These are phyloP conservation scores for Phytophthora brassicae DNA, from an alignment of 352 stramenopile genomes.

Conservation along the genomic window DNA sequence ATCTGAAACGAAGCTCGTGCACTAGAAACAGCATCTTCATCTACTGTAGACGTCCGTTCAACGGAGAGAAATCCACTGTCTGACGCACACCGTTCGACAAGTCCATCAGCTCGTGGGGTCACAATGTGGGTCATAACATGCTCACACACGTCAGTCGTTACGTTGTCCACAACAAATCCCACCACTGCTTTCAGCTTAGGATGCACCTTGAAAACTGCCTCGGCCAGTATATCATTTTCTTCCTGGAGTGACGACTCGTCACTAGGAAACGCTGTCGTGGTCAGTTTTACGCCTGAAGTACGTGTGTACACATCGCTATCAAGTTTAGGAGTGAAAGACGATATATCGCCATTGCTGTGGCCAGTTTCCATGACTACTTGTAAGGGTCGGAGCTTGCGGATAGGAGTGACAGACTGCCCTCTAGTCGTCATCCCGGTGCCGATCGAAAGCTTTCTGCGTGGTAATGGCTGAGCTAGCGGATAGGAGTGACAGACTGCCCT, in stretches of 20 bases:
- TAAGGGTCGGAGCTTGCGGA: constrained; percentile 67
- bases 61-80: constrained; percentile 25
- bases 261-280: background rate
- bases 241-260: constrained; percentile 12
- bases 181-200: constrained; percentile 54
- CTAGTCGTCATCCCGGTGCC: constrained; percentile 2
- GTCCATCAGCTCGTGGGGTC: constrained; percentile 36
- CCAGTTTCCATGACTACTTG: constrained; percentile 47
- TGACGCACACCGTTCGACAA: constrained; percentile 41
- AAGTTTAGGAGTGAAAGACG: constrained; percentile 11
- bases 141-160: constrained; percentile 64
- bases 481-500: constrained; percentile 23
- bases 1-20: constrained; percentile 35
- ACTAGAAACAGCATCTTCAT: constrained; percentile 14
- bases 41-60: background rate
- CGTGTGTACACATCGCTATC: background rate
- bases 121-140: constrained; percentile 51
- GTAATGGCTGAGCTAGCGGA: constrained; percentile 64
- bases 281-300: background rate
- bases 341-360: background rate
- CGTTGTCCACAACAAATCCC: constrained; percentile 66
- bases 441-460: constrained; percentile 15
- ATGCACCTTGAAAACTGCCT: constrained; percentile 66
- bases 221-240: constrained; percentile 40
- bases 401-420: constrained; percentile 23